A percentile compares a stretch with the other conserved stretches of the same genome.
Evolutionary conservation across 116 monocot genomes (phyloP).

Genomic region (Thalassia testudinum): DNA sequence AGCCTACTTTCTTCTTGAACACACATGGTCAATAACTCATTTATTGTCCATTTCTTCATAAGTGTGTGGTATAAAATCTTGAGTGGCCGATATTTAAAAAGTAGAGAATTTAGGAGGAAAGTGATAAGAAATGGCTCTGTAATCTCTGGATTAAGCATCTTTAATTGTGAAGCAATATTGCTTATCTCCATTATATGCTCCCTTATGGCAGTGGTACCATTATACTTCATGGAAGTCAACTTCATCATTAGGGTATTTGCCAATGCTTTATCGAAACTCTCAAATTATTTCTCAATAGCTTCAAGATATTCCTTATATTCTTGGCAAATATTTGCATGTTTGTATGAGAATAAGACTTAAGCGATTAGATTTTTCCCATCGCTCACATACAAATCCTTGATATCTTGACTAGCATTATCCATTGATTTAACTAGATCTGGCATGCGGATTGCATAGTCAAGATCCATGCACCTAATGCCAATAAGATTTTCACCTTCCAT

Average conservation of each 20-base stretch:
- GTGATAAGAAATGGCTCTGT: conserved; percentile 5
- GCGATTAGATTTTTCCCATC: not conserved
- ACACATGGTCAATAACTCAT: not conserved
- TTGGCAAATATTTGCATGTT: not conserved
- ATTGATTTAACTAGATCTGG: not conserved
- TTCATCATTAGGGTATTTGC: not conserved
- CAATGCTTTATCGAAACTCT: not conserved
- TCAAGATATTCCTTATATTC: not conserved
- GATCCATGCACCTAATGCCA: not conserved
- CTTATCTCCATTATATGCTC: conserved; percentile 9
- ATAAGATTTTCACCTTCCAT: not conserved
- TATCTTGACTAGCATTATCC: not conserved
- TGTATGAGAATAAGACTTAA: not conserved
- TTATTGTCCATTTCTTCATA: conserved; percentile 2
- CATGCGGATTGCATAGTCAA: not conserved
- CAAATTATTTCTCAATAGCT: conserved; percentile 2
- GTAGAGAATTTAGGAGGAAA: conserved; percentile 5
- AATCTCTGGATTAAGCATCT: not conserved
- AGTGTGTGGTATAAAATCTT: conserved; percentile 11
- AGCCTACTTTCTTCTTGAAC: conserved; percentile 8
- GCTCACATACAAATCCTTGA: not conserved
- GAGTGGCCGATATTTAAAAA: conserved; percentile 1
- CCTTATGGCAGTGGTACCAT: not conserved
- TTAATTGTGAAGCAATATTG: not conserved
- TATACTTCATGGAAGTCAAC: not conserved